phyloP scores from a whole-genome alignment of 225 moss, liverwort and hornwort species.

The Ulota crispa region DNA sequence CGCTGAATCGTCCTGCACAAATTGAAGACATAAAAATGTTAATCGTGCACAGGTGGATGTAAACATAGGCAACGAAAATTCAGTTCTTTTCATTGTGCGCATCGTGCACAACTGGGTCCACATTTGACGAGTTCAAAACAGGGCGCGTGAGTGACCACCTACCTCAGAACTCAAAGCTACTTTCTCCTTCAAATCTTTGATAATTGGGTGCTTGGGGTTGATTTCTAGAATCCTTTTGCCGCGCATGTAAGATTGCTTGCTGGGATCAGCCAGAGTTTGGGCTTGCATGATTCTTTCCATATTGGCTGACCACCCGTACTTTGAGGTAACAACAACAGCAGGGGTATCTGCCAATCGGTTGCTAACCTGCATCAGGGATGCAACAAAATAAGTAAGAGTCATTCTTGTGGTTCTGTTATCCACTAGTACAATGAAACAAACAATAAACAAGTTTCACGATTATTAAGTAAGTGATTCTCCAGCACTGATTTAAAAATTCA shows the following conservation, averaged over 20 bases:
- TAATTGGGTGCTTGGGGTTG: slow-evolving; percentile 95
- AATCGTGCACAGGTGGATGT: not conserved
- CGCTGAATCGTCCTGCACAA: slow-evolving; percentile 73
- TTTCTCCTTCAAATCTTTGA: slow-evolving; percentile 85
- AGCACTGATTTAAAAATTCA: not conserved
- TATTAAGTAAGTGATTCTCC: not conserved
- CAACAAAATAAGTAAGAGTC: not conserved
- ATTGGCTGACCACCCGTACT: slow-evolving; percentile 97
- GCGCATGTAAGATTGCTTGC: slow-evolving; percentile 93
- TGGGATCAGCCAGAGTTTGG: slow-evolving; percentile 88
- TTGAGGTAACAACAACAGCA: slow-evolving; percentile 93
- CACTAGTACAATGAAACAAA: not conserved
- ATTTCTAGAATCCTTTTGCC: slow-evolving; percentile 93
- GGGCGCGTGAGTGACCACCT: not conserved
- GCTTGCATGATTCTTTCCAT: slow-evolving; percentile 99
- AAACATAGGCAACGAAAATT: not conserved
- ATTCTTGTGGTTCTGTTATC: not conserved
- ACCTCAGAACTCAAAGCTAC: slow-evolving; percentile 80
- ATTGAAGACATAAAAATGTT: not conserved
- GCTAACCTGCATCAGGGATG: slow-evolving; percentile 59
- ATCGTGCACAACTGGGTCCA: slow-evolving; percentile 2
- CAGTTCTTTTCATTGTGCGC: not conserved
- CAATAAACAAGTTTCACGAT: not conserved
- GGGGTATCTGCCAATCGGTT: slow-evolving; percentile 91
- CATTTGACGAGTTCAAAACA: not conserved